Evolutionary conservation across 2,329 filamentous ascomycete species (phyloP), one percentile per base, ranked within the genome.

Genomic region (Elsinoe arachidis): DNA sequence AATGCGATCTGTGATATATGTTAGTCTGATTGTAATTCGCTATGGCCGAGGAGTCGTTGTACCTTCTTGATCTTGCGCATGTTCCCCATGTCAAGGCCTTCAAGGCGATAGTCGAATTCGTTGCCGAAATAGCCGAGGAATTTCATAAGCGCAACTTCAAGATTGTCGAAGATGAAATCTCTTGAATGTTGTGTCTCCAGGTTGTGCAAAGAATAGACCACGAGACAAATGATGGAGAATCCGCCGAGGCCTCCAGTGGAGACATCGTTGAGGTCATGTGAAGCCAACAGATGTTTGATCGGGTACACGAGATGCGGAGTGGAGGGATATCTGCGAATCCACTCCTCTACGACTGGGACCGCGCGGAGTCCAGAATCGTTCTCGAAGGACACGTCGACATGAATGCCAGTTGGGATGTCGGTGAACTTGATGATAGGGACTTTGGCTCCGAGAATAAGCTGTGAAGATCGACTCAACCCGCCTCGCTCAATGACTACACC

Each of bases 321-420:
- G 7, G 84, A 83, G 0, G 92, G 91, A 62, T 86, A 96, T 55
- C 85, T 76, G 12, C 76, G 65, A 70, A 88, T 91, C 93, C 93
- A 99, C 0, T 76, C 70, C 56, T 83, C 72, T 68, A 96, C 96
- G 0, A 90, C 96, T 15, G 84, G 74, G 66, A 93, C 86, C 2
- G 93, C 92, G 15, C 80, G 73, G 9, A 96, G 74, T 10, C 93
- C 93, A 41, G 87, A 88, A 35, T 85, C 73, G 67, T 96, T 97
- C 73, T 99, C 92, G 68, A 99, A 96, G 0, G 91, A 97, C 11
- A 99, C 81, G 68, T 99, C 93, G 11, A 97, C 87, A 63, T 87
- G 88, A 55, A 99, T 76, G 11, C 84, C 85, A 1, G 91, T 96
- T 55, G 80, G 66, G 56, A 75, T 78, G 67, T 99, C 93, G 44